Evolutionary conservation across 768 basidiomycete species (phyloP).

Genomic region (Phanerodontia chrysosporium): DNA sequence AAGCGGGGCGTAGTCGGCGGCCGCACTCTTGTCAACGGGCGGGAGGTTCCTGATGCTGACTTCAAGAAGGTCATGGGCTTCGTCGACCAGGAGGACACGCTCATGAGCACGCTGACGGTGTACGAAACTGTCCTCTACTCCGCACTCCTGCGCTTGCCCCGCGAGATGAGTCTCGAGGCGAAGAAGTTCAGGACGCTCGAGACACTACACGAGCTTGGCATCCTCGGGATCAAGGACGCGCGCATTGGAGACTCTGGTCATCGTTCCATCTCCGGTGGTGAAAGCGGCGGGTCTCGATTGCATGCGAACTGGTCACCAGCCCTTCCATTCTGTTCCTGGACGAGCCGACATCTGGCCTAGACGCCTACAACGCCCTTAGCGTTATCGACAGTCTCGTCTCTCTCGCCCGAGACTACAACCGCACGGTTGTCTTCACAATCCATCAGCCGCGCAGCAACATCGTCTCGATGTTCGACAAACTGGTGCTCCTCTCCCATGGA

Average conservation of each 20-base stretch:
- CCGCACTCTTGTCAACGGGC: slow-evolving; percentile 80
- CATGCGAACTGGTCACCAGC: slow-evolving; percentile 95
- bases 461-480: slow-evolving; percentile 90
- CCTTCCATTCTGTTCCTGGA: slow-evolving; percentile 96
- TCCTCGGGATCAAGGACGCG: slow-evolving; percentile 83
- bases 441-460: slow-evolving; percentile 98
- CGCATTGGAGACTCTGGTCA: slow-evolving; percentile 85
- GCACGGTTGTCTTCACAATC: slow-evolving; percentile 96
- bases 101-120: slow-evolving; percentile 96
- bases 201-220: slow-evolving; percentile 94
- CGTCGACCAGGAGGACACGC: slow-evolving; percentile 97
- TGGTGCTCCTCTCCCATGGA: slow-evolving; percentile 81
- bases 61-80: slow-evolving; percentile 89
- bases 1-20: slow-evolving; percentile 80
- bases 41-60: slow-evolving; percentile 64
- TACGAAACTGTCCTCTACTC: slow-evolving; percentile 97
- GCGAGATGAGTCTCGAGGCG: slow-evolving; percentile 94
- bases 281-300: slow-evolving; percentile 96
- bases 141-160: slow-evolving; percentile 81
- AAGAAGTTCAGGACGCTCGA: slow-evolving; percentile 93
- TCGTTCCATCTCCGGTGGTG: slow-evolving; percentile 93
- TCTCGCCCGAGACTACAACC: slow-evolving; percentile 83
- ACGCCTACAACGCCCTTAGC: slow-evolving; percentile 93
- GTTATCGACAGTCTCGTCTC: slow-evolving; percentile 87
- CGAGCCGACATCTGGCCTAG: slow-evolving; percentile 94